Evolutionary conservation across 495 filamentous ascomycete species (phyloP), one percentile per base, ranked within the genome.

Genomic region (Chaetomium cochliodes): DNA sequence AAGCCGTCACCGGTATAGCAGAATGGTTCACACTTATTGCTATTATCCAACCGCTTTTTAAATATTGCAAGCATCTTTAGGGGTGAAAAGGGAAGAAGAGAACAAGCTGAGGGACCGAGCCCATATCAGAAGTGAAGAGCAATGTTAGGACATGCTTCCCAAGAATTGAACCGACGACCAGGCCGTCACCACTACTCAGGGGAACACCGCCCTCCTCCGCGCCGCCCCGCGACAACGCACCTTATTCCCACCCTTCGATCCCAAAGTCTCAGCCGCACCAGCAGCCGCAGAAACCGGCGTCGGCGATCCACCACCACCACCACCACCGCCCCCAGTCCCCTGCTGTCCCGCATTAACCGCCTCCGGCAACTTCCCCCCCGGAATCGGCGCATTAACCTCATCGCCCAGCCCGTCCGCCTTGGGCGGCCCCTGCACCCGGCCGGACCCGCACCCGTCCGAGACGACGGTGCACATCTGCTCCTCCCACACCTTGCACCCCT

Each of bases 401-500:
- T 28, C 56, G 18, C 72, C 80, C 15, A 86, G 69, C 41, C 72
- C 74, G 69, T 77, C 68, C 22, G 82, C 82, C 69, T 79, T 78
- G 13, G 86, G 85, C n/a, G 88, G 87, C 0, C 87, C 88, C 49
- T 74, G 74, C 63, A 78, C 87, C 22, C 81, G 64, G 3, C 77
- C 74, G 7, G 73, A 69, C 7, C 62, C 72, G 73, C 87, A 89
- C 1, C 73, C 73, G 9, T 77, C 65, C 51, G 80, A 72, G 49
- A 89, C 77, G 5, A 46, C 76, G 13, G 80, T 70, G 74, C 90
- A 92, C 69, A 86, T 87, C 3, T 70, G 58, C 22, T 62, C 50
- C 62, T 85, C 80, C 86, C 84, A 91, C 12, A 79, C 73, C 11
- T 76, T 67, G 71, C 90, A 93, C 56, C 81, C 80, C 5, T 70